These are phyloP conservation scores for Aspergillus cejpii DNA, from an alignment of 2,329 filamentous ascomycete genomes.

Conservation along the genomic window DNA sequence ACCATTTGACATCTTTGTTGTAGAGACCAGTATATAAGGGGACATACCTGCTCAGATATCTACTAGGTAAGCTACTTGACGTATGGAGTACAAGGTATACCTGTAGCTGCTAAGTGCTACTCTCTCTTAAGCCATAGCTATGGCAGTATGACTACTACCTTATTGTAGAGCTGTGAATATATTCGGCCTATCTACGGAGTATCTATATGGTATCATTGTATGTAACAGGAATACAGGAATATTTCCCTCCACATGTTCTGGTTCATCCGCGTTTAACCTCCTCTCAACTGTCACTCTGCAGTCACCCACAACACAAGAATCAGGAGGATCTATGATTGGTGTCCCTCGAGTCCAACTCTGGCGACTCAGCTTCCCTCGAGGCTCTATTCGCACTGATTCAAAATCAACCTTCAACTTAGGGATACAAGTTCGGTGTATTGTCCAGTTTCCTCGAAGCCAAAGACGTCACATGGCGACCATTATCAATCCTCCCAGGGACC, in stretches of 20 bases:
- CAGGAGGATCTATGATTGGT: constrained; percentile 1
- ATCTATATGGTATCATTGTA: neutral
- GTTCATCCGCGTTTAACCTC: neutral
- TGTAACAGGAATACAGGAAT: neutral
- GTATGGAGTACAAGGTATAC: too few species aligned
- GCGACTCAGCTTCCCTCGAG: constrained; percentile 4
- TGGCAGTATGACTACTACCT: too few species aligned
- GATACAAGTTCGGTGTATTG: constrained; percentile 7
- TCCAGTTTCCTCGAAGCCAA: constrained; percentile 4
- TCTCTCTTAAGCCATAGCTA: too few species aligned
- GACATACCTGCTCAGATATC: too few species aligned
- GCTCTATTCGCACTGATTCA: constrained; percentile 1
- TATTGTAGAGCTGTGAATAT: too few species aligned
- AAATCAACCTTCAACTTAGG: neutral
- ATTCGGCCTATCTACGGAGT: neutral
- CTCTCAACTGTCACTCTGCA: neutral
- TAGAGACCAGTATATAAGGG: too few species aligned
- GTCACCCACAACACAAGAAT: neutral
- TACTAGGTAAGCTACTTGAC: too few species aligned
- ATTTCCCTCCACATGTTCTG: neutral
- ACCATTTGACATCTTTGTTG: too few species aligned
- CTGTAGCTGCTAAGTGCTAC: too few species aligned
- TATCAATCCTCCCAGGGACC: constrained; percentile 58
- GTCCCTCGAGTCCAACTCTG: constrained; percentile 1
- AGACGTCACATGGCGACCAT: constrained; percentile 35